Base-by-base conservation (phyloP, 805 yeast genomes). In the Metschnikowia hibisci region DNA sequence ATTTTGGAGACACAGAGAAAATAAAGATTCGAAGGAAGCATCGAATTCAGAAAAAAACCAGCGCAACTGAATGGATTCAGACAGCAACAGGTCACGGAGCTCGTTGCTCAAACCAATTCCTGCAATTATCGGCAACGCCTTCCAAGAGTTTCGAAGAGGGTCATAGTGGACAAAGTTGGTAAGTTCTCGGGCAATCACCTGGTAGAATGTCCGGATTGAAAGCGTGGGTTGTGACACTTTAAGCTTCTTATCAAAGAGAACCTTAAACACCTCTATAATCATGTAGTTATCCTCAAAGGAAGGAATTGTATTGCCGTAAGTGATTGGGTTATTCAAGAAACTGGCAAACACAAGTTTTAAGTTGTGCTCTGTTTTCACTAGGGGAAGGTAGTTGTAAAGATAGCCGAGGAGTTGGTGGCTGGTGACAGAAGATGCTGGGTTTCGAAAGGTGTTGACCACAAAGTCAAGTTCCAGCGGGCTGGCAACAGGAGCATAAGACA, bases 371-470 rank as follows among this genome's bases (percentile, higher is more conserved):
- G 68, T 66, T 52, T 75, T 76, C 39, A 78, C 60, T 36, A 57
- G 71, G 1, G 82, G 82, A 41, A 76, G 56, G 51, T 77, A 77
- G 52, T 77, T 72, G 41, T 71, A 77, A 16, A 78, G 42, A 53
- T 75, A 74, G 1, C 81, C 76, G 13, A 76, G 50, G 4, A 70
- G 52, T 42, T 60, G 62, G 15, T 54, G 57, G 30, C 54, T 62
- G 27, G 64, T 62, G 46, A 59, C 55, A 7, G 61, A 54, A 1
- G 62, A 48, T 15, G 51, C 55, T 0, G 81, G 80, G 46, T 61
- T 58, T 27, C 74, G 47, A 20, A 78, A 52, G 16, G 76, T 75
- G 44, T 73, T 54, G 9, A 77, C 59, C 26, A 78, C 51, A 43
- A 60, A 72, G 54, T 78, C 82, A 31, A 78, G 60, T 36, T 73